A percentile compares a stretch with the other conserved stretches of the same genome.
These are phyloP conservation scores for Rosa persica DNA, from an alignment of 306 rosid species.

Conservation along the genomic window DNA sequence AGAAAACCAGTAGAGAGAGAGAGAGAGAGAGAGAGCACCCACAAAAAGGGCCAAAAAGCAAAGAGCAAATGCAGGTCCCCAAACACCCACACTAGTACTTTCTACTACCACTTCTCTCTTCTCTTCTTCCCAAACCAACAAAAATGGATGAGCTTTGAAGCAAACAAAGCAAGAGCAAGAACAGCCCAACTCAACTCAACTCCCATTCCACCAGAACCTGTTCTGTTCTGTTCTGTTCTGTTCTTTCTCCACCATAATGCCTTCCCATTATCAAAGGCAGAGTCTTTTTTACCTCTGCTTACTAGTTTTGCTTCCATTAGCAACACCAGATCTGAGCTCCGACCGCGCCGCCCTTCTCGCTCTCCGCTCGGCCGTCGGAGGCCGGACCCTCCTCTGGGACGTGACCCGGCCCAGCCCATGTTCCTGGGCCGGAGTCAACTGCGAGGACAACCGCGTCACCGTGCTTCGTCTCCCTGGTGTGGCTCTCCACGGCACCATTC, in stretches of 20 bases:
- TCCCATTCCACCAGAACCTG: background rate
- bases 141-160: constrained; percentile 18
- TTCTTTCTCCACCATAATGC: constrained; percentile 18
- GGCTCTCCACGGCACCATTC: constrained; percentile 39
- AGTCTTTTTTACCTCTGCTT: constrained; percentile 5
- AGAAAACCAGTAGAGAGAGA: constrained; percentile 19
- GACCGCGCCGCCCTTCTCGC: constrained; percentile 44
- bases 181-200: background rate
- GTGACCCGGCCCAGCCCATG: constrained; percentile 29
- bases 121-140: constrained; percentile 8
- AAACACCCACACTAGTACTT: background rate
- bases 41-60: constrained; percentile 16
- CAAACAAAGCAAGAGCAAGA: background rate
- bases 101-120: background rate
- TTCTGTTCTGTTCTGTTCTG: background rate
- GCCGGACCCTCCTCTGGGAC: constrained; percentile 49
- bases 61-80: constrained; percentile 32
- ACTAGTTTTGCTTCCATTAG: constrained; percentile 22
- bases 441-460: constrained; percentile 38
- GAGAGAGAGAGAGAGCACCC: background rate
- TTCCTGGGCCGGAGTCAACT: constrained; percentile 44
- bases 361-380: constrained; percentile 47
- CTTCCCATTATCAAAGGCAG: constrained; percentile 16
- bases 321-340: constrained; percentile 44
- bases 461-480: constrained; percentile 48